A percentile compares a stretch with the other conserved stretches of the same genome.
phyloP scores from a whole-genome alignment of 78 protist species.

The Dictyostelium intermedium region DNA sequence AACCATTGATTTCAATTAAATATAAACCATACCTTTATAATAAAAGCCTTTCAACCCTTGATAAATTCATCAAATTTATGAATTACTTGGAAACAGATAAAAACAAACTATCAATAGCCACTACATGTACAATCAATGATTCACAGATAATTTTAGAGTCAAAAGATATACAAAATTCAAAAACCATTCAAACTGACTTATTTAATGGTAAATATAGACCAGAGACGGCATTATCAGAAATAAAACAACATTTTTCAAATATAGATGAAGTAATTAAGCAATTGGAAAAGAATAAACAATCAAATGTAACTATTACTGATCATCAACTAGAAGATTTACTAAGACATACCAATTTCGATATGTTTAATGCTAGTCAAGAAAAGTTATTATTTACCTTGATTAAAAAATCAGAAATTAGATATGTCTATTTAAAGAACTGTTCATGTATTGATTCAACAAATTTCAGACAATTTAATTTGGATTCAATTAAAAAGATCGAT shows the following conservation, averaged over 20 bases:
- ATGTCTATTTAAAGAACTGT: not conserved
- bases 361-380: not conserved
- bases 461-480: not conserved
- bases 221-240: not conserved
- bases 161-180: not conserved
- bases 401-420: not conserved
- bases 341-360: not conserved
- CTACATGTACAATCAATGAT: not conserved
- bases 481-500: not conserved
- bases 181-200: not conserved
- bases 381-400: not conserved
- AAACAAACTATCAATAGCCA: not conserved
- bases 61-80: not conserved
- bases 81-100: not conserved
- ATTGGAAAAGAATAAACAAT: not conserved
- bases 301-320: not conserved
- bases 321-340: not conserved
- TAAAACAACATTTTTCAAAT: not conserved
- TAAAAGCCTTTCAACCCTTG: not conserved
- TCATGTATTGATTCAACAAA: not conserved
- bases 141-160: not conserved
- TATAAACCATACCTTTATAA: not conserved
- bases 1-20: not conserved
- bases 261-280: not conserved
- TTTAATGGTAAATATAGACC: not conserved